These are phyloP conservation scores for Phytopythium aichiense DNA, from an alignment of 352 stramenopile species.

Conservation along the genomic window DNA sequence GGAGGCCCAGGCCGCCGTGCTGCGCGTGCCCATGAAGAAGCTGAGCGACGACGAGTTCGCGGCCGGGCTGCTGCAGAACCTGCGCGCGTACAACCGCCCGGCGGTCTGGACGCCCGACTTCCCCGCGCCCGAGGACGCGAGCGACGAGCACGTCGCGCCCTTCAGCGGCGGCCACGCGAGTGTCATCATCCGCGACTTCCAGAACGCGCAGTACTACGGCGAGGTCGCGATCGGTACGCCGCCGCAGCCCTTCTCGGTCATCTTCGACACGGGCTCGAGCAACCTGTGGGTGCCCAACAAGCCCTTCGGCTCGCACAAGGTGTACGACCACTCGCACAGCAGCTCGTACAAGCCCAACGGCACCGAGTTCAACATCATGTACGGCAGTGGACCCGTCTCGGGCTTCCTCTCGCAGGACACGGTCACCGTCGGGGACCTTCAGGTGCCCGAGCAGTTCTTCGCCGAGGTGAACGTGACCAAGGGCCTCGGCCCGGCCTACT, in stretches of 20 bases:
- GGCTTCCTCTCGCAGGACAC: slow-evolving; percentile 91
- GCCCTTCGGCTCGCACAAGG: slow-evolving; percentile 62
- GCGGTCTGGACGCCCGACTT: slow-evolving; percentile 46
- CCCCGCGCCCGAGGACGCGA: slow-evolving; percentile 1
- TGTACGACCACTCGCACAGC: slow-evolving; percentile 90
- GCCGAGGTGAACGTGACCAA: slow-evolving; percentile 95
- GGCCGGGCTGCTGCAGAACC: slow-evolving; percentile 42
- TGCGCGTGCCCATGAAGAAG: slow-evolving; percentile 74
- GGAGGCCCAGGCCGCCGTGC: slow-evolving; percentile 21
- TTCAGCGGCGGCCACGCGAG: slow-evolving; percentile 17
- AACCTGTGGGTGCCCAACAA: slow-evolving; percentile 95
- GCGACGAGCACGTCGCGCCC: slow-evolving; percentile 1
- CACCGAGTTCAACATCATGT: slow-evolving; percentile 93
- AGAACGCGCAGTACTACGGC: slow-evolving; percentile 95
- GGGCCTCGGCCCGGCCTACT: slow-evolving; percentile 93
- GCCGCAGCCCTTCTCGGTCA: slow-evolving; percentile 90
- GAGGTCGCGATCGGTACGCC: slow-evolving; percentile 90
- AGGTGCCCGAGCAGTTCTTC: slow-evolving; percentile 88
- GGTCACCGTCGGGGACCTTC: slow-evolving; percentile 60
- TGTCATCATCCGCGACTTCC: slow-evolving; percentile 88
- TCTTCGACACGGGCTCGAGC: slow-evolving; percentile 97
- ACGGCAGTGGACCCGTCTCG: slow-evolving; percentile 91
- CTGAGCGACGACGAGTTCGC: slow-evolving; percentile 60
- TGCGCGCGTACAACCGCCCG: slow-evolving; percentile 31
- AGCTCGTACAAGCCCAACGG: slow-evolving; percentile 89